Evolutionary conservation across 2,329 filamentous ascomycete species (phyloP).

Genomic region (Thelonectria blattea): DNA sequence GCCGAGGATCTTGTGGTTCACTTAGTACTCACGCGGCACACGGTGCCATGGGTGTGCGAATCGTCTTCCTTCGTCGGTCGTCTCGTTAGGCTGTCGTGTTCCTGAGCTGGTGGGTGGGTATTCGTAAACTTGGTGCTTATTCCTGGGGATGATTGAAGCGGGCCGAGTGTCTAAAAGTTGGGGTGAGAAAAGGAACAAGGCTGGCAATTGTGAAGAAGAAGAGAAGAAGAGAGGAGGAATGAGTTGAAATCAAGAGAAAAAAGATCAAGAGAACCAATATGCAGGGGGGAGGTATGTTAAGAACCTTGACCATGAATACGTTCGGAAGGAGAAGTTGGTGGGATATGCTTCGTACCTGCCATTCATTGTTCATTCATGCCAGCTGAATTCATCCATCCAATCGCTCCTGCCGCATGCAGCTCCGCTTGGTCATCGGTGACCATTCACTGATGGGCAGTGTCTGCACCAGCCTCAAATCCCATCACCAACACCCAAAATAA

Average conservation of each 20-base stretch:
- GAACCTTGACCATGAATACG: too few species aligned
- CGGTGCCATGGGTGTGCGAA: not conserved
- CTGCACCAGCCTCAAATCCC: not conserved
- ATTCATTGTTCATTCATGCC: not conserved
- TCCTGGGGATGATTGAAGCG: not conserved
- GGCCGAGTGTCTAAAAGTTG: not conserved
- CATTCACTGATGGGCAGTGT: not conserved
- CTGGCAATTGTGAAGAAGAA: not conserved
- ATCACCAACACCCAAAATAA: not conserved
- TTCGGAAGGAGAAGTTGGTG: not conserved
- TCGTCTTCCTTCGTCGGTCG: not conserved
- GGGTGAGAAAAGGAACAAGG: not conserved
- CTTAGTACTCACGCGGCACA: not conserved
- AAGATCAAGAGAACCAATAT: not conserved
- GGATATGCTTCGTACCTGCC: not conserved
- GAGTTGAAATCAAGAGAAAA: not conserved
- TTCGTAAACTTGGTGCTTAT: not conserved
- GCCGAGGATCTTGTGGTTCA: not conserved
- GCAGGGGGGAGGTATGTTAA: too few species aligned
- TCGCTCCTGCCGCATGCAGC: not conserved
- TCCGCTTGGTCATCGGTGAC: not conserved
- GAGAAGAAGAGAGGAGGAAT: not conserved
- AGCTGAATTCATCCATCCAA: constrained; percentile 15
- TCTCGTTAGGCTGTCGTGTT: not conserved
- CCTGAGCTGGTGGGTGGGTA: not conserved